Conservation (phyloP, 169 alveolate species). For the Amoebophrya sp. region DNA sequence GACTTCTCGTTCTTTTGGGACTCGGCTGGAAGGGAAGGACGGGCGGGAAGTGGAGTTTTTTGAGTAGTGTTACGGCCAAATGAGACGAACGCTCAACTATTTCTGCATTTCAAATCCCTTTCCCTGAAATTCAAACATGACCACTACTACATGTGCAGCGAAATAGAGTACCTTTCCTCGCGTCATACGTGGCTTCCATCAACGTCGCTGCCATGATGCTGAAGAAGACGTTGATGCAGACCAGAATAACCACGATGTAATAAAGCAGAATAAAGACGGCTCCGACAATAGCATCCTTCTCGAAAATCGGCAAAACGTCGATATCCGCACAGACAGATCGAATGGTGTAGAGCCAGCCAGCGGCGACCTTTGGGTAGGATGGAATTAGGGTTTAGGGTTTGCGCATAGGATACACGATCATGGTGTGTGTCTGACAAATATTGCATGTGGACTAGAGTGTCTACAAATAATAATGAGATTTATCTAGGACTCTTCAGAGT, state of each 20-base stretch:
- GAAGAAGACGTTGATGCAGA: neutral
- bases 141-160: too few relatives aligned
- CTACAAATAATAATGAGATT: too few relatives aligned
- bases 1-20: neutral
- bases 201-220: neutral
- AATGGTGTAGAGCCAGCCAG: neutral
- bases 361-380: neutral
- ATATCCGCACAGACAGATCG: neutral
- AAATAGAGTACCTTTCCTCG: neutral
- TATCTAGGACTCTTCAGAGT: too few relatives aligned
- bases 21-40: neutral
- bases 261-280: neutral
- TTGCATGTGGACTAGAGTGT: too few relatives aligned
- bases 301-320: neutral
- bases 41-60: too few relatives aligned
- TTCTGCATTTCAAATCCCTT: too few relatives aligned
- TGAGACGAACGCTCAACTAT: too few relatives aligned
- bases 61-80: too few relatives aligned
- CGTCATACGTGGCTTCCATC: neutral
- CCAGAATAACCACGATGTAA: neutral
- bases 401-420: too few relatives aligned
- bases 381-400: too few relatives aligned
- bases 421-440: too few relatives aligned
- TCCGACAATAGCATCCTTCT: neutral
- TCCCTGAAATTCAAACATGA: too few relatives aligned